Conservation (phyloP, 2,329 filamentous ascomycete species). For the Colletotrichum tanaceti region DNA sequence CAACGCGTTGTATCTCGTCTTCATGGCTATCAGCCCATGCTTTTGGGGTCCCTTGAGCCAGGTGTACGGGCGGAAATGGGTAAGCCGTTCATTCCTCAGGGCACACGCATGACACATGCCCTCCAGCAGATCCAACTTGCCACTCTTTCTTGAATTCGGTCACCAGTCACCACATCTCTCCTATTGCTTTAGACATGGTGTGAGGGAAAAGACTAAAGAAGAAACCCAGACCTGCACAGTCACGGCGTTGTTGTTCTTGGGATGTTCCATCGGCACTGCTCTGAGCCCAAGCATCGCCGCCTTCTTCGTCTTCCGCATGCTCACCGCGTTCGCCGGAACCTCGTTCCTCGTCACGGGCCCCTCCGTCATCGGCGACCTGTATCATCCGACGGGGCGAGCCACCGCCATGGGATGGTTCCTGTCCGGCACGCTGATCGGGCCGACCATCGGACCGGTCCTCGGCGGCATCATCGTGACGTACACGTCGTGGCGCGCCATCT, state of each 20-base stretch:
- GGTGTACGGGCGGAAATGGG: constrained; percentile 63
- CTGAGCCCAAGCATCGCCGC: constrained; percentile 72
- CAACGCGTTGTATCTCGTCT: constrained; percentile 78
- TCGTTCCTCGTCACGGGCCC: constrained; percentile 75
- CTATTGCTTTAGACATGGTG: not conserved
- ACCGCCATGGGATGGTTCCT: constrained; percentile 76
- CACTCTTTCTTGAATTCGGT: not conserved
- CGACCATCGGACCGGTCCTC: constrained; percentile 72
- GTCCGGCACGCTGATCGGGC: constrained; percentile 73
- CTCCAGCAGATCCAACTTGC: not conserved
- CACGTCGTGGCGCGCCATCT: constrained; percentile 74
- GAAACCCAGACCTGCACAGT: constrained; percentile 39
- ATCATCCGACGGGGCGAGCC: constrained; percentile 70
- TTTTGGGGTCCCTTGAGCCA: constrained; percentile 76
- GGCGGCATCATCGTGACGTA: constrained; percentile 78
- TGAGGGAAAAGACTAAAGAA: constrained; percentile 1
- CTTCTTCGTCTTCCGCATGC: constrained; percentile 76
- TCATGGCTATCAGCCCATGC: constrained; percentile 74
- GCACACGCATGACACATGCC: no score
- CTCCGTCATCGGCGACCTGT: constrained; percentile 69
- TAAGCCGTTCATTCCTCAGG: constrained; percentile 47
- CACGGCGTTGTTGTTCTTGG: constrained; percentile 63
- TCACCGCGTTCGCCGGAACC: constrained; percentile 78
- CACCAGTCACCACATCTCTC: no score
- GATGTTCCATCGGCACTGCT: constrained; percentile 73